phyloP scores from a whole-genome alignment of 352 stramenopile species.

The Phytophthora sojae region DNA sequence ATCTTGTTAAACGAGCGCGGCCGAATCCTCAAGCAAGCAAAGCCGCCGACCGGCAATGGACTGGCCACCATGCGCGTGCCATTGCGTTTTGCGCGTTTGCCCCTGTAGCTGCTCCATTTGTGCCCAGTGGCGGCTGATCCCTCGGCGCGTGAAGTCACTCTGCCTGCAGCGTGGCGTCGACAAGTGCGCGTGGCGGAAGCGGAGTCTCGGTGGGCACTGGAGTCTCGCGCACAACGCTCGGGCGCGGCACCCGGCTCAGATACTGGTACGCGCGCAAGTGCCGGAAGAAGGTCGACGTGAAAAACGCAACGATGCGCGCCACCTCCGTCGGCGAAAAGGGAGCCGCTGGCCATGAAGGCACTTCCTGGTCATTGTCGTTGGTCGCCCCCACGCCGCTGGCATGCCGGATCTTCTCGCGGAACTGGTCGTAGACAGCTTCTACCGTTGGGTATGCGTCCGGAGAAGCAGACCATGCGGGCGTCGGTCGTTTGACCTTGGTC shows the following conservation, averaged over 20 bases:
- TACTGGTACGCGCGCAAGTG: conserved; percentile 78
- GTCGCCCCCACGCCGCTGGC: conserved; percentile 14
- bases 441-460: conserved; percentile 31
- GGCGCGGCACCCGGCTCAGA: conserved; percentile 24
- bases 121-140: conserved; percentile 18
- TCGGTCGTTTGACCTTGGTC: neutral
- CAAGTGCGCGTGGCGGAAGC: conserved; percentile 47
- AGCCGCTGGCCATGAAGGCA: neutral
- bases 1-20: conserved; percentile 26
- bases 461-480: neutral
- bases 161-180: conserved; percentile 22
- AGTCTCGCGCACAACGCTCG: conserved; percentile 39
- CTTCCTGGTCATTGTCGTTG: conserved; percentile 5
- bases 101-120: conserved; percentile 14
- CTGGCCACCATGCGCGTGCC: conserved; percentile 14
- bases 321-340: conserved; percentile 54
- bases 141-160: conserved; percentile 8
- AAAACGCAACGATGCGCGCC: conserved; percentile 66
- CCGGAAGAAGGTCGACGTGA: conserved; percentile 75
- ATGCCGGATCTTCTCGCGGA: conserved; percentile 41
- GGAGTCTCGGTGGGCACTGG: conserved; percentile 60
- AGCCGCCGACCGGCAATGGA: conserved; percentile 7
- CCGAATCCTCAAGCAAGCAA: conserved; percentile 20
- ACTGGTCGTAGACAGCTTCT: conserved; percentile 50
- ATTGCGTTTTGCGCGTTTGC: conserved; percentile 34